Conservation (phyloP, 805 yeast species). For the Ogataea nonfermentans region DNA sequence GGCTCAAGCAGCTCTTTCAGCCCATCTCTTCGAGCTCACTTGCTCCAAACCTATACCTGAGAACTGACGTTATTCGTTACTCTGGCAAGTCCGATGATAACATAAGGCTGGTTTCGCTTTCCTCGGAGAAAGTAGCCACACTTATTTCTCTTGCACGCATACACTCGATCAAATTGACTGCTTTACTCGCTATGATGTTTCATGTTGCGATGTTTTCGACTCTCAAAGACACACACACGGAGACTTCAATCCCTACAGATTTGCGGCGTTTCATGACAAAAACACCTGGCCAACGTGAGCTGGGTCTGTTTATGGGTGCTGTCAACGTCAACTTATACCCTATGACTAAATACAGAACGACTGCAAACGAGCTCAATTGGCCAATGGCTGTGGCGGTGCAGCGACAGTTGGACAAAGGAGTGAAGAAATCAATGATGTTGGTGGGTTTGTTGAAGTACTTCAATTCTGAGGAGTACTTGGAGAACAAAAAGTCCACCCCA, state of each 20-base stretch:
- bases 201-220: slow-evolving; percentile 14
- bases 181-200: slow-evolving; percentile 15
- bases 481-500: slow-evolving; percentile 1
- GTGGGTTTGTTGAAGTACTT: slow-evolving; percentile 16
- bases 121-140: slow-evolving; percentile 4
- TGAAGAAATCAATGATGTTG: slow-evolving; percentile 1
- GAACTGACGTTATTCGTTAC: slow-evolving; percentile 3
- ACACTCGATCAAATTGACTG: slow-evolving; percentile 20
- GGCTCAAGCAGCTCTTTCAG: slow-evolving; percentile 1
- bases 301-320: slow-evolving; percentile 9
- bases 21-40: slow-evolving; percentile 1
- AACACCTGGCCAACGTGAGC: not conserved
- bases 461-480: slow-evolving; percentile 4
- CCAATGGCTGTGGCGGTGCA: slow-evolving; percentile 15
- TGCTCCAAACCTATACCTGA: slow-evolving; percentile 1
- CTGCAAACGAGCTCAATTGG: slow-evolving; percentile 16
- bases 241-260: slow-evolving; percentile 21
- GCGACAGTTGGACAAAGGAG: not conserved
- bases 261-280: slow-evolving; percentile 13
- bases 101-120: slow-evolving; percentile 8
- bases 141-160: slow-evolving; percentile 12
- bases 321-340: not conserved
- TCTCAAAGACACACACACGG: slow-evolving; percentile 14
- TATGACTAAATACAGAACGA: not conserved
- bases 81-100: slow-evolving; percentile 6